phyloP scores from a whole-genome alignment of 306 rosid species.

The Astragalus glycyphyllos region DNA sequence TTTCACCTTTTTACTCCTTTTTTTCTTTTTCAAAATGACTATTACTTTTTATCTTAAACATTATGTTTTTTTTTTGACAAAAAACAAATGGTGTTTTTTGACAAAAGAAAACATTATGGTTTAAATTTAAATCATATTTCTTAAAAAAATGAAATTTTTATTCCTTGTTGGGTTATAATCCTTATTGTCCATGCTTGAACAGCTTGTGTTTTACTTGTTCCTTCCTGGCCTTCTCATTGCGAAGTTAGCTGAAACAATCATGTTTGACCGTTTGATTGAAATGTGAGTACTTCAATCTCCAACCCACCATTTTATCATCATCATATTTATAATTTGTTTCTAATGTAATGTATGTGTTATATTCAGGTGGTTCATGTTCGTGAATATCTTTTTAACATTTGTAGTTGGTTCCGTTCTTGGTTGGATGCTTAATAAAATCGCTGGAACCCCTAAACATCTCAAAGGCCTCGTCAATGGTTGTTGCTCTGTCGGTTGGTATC shows the following conservation, averaged over 20 bases:
- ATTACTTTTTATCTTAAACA: no score
- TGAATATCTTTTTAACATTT: conserved; percentile 31
- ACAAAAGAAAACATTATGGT: no score
- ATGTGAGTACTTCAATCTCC: conserved; percentile 1
- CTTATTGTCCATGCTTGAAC: background rate
- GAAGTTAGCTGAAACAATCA: conserved; percentile 23
- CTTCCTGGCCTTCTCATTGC: conserved; percentile 29
- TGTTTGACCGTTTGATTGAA: conserved; percentile 2
- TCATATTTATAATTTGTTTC: background rate
- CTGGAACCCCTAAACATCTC: conserved; percentile 30
- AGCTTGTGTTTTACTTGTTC: conserved; percentile 33
- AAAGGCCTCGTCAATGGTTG: conserved; percentile 33
- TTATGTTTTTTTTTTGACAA: no score
- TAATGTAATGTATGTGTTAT: background rate
- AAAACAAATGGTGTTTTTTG: no score
- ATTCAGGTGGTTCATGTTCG: conserved; percentile 31
- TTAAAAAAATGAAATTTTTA: no score
- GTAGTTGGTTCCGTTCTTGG: conserved; percentile 24
- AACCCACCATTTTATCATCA: background rate
- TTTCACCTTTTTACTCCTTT: no score
- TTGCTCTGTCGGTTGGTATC: conserved; percentile 15
- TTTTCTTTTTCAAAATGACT: no score
- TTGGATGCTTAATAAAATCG: conserved; percentile 38
- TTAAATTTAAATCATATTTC: no score
- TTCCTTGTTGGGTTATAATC: no score